These are phyloP conservation scores for Lagenidium giganteum DNA, from an alignment of 352 stramenopile species.

Conservation along the genomic window DNA sequence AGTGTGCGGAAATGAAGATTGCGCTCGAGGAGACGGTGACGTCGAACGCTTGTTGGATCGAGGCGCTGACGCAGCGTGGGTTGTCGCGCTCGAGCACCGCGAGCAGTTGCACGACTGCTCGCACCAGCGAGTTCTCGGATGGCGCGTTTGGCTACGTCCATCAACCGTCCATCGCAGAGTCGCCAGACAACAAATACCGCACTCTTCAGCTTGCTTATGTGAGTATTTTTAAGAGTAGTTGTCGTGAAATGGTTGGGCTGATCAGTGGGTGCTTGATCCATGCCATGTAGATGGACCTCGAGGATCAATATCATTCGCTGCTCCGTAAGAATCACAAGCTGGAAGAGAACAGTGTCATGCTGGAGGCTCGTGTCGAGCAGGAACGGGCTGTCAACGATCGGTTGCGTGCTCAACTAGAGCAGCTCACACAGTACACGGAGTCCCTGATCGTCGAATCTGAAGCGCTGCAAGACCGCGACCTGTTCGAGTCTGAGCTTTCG, in stretches of 20 bases:
- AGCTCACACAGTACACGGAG: conserved; percentile 67
- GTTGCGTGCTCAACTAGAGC: conserved; percentile 61
- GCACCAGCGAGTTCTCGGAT: conserved; percentile 10
- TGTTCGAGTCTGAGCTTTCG: too few species aligned
- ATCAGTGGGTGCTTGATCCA: not conserved
- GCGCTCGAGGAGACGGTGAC: conserved; percentile 64
- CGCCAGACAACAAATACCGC: conserved; percentile 44
- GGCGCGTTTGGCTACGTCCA: conserved; percentile 8
- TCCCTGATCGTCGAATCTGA: conserved; percentile 59
- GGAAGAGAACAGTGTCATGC: conserved; percentile 53
- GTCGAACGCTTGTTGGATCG: conserved; percentile 71
- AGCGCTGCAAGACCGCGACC: too few species aligned
- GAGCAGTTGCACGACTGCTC: conserved; percentile 9
- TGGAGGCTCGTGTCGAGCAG: conserved; percentile 61
- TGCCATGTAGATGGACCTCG: conserved; percentile 30
- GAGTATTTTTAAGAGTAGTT: not conserved
- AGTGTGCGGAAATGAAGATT: conserved; percentile 62
- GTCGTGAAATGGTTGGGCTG: not conserved
- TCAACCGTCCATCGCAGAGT: conserved; percentile 14
- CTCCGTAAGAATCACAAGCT: conserved; percentile 38
- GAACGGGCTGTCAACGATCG: conserved; percentile 57
- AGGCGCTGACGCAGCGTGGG: conserved; percentile 29
- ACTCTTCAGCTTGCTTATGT: conserved; percentile 39
- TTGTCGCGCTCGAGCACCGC: conserved; percentile 15
- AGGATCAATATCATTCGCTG: conserved; percentile 47